phyloP scores from a whole-genome alignment of 1,284 basidiomycete genomes.

The Cronartium quercuum region DNA sequence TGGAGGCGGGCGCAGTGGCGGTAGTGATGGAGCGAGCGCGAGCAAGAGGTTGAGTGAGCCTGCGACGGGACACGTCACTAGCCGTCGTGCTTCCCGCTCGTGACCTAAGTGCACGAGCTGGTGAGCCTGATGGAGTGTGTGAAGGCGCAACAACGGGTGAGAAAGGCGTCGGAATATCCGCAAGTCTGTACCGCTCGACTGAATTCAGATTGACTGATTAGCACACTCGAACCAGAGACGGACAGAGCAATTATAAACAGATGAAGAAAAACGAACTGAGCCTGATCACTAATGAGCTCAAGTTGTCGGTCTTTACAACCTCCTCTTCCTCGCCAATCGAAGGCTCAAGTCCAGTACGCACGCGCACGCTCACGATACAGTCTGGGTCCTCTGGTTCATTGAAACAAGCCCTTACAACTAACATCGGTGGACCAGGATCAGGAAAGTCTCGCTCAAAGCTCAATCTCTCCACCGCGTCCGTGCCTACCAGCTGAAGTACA shows the following conservation, averaged over 20 bases:
- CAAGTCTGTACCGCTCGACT: constrained; percentile 25
- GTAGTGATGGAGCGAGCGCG: constrained; percentile 2
- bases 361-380: constrained; percentile 11
- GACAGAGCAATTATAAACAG: background rate
- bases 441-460: constrained; percentile 6
- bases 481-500: constrained; percentile 37
- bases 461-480: constrained; percentile 21
- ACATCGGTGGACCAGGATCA: constrained; percentile 12
- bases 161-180: constrained; percentile 15
- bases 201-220: background rate
- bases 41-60: background rate
- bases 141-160: background rate
- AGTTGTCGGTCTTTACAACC: constrained; percentile 22
- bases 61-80: no score
- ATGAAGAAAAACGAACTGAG: constrained; percentile 22
- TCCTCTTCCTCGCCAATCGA: constrained; percentile 28
- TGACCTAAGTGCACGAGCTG: constrained; percentile 19
- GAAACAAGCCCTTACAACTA: constrained; percentile 36
- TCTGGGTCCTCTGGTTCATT: constrained; percentile 37
- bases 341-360: background rate
- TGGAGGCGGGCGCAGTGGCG: background rate
- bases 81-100: constrained; percentile 8
- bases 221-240: background rate
- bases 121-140: constrained; percentile 1
- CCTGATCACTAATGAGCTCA: constrained; percentile 21